Evolutionary conservation across 2,329 filamentous ascomycete species (phyloP).

Genomic region (Hypoxylon sp.): DNA sequence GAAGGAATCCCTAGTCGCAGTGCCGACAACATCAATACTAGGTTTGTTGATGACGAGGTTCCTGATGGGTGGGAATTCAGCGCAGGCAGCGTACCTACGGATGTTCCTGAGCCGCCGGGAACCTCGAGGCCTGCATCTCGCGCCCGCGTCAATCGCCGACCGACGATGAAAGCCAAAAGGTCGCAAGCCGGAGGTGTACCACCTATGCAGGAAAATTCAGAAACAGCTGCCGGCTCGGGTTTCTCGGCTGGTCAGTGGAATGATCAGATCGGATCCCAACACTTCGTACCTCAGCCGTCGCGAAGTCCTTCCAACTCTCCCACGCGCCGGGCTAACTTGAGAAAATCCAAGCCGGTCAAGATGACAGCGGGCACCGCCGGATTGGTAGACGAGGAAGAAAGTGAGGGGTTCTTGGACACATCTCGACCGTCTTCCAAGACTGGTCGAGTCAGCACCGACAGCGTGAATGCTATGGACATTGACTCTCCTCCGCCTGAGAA

Average conservation of each 20-base stretch:
- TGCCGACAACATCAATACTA: slow-evolving; percentile 68
- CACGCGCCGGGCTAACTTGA: slow-evolving; percentile 59
- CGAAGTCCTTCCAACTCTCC: slow-evolving; percentile 54
- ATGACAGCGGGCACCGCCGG: slow-evolving; percentile 55
- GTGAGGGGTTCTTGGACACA: slow-evolving; percentile 47
- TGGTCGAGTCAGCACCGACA: slow-evolving; percentile 48
- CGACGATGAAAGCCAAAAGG: slow-evolving; percentile 46
- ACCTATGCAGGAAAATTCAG: slow-evolving; percentile 35
- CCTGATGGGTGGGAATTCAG: slow-evolving; percentile 59
- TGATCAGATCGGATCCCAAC: slow-evolving; percentile 61
- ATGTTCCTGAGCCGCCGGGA: slow-evolving; percentile 42
- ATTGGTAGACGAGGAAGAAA: slow-evolving; percentile 57
- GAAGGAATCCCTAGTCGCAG: slow-evolving; percentile 58
- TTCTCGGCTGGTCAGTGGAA: slow-evolving; percentile 64
- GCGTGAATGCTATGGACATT: slow-evolving; percentile 71
- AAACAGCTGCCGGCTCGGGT: slow-evolving; percentile 40
- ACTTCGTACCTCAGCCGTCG: slow-evolving; percentile 58
- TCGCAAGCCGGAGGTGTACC: slow-evolving; percentile 33
- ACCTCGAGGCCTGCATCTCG: slow-evolving; percentile 52
- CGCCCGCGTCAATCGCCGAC: slow-evolving; percentile 51
- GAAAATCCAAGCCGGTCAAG: slow-evolving; percentile 68
- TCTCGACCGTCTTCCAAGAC: slow-evolving; percentile 26
- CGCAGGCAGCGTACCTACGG: slow-evolving; percentile 52
- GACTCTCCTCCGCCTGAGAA: slow-evolving; percentile 57
- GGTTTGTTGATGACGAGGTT: slow-evolving; percentile 61